A percentile compares a stretch with the other conserved stretches of the same genome.
These are phyloP conservation scores for Keqinozyma sinolaborantium DNA, from an alignment of 1,139 yeast genomes.

Conservation along the genomic window DNA sequence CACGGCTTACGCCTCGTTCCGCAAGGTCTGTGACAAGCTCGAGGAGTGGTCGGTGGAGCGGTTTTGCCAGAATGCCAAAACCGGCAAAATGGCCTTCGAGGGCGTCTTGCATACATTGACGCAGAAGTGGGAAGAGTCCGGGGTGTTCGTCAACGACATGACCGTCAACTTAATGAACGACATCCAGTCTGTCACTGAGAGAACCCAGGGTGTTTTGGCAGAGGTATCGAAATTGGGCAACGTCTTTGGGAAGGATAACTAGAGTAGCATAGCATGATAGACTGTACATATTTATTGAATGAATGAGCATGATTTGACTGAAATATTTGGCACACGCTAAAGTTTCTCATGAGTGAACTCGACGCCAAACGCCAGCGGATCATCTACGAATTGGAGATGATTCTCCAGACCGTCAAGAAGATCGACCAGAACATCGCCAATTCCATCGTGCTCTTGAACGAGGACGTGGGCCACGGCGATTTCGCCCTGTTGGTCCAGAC, in stretches of 20 bases:
- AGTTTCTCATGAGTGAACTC: background rate
- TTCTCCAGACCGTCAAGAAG: slow-evolving; percentile 25
- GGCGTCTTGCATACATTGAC: slow-evolving; percentile 58
- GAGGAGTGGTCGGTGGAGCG: slow-evolving; percentile 93
- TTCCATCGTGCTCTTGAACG: slow-evolving; percentile 18
- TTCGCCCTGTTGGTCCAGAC: slow-evolving; percentile 8
- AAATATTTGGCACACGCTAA: too few species aligned
- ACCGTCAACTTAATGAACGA: slow-evolving; percentile 21
- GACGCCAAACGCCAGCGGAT: slow-evolving; percentile 19
- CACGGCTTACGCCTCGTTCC: slow-evolving; percentile 75
- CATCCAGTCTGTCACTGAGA: slow-evolving; percentile 23
- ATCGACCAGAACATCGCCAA: slow-evolving; percentile 26
- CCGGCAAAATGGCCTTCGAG: slow-evolving; percentile 84
- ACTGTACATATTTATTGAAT: too few species aligned
- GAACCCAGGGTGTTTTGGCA: slow-evolving; percentile 31
- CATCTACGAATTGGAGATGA: slow-evolving; percentile 29
- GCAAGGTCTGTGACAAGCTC: slow-evolving; percentile 69
- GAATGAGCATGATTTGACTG: too few species aligned
- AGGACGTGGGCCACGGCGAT: slow-evolving; percentile 4
- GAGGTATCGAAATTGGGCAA: slow-evolving; percentile 39
- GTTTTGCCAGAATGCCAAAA: slow-evolving; percentile 80
- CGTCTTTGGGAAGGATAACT: slow-evolving; percentile 12
- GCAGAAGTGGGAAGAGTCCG: slow-evolving; percentile 48
- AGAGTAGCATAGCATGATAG: too few species aligned
- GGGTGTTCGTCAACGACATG: slow-evolving; percentile 37